Percentiles rank a stretch among this genome's conserved stretches.
Evolutionary conservation across 306 rosid genomes (phyloP).

Genomic region (Prunus padus): DNA sequence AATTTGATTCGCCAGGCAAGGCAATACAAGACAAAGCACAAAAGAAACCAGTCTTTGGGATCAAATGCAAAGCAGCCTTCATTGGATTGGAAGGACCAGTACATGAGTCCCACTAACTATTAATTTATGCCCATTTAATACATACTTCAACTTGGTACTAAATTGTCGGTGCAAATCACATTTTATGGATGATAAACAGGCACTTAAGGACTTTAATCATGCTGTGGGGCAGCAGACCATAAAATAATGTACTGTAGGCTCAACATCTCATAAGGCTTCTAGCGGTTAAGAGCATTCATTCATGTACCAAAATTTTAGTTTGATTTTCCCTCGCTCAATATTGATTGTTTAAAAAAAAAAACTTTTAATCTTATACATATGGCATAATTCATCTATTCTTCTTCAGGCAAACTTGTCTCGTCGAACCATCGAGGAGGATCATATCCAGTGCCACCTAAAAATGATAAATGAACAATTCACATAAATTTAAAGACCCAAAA

Average conservation of each 20-base stretch:
- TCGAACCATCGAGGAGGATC: slow-evolving; percentile 95
- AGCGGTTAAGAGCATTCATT: too few relatives aligned
- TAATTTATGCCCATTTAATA: background rate
- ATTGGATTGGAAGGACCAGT: background rate
- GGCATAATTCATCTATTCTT: slow-evolving; percentile 30
- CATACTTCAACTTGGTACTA: background rate
- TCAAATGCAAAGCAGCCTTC: background rate
- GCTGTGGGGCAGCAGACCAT: background rate
- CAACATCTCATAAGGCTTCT: background rate
- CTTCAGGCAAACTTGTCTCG: slow-evolving; percentile 47
- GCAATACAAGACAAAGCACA: background rate
- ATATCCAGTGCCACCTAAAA: slow-evolving; percentile 74
- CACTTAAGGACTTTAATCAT: background rate
- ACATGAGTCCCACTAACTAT: background rate
- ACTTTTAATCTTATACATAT: background rate
- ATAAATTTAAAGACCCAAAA: slow-evolving; percentile 1
- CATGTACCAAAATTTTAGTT: too few relatives aligned
- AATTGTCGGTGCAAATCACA: too few relatives aligned
- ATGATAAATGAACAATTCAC: background rate
- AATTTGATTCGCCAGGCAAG: too few relatives aligned
- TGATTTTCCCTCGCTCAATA: too few relatives aligned
- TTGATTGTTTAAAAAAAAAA: too few relatives aligned
- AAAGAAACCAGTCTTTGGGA: background rate
- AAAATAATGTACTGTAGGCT: background rate
- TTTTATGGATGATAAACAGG: background rate